phyloP scores from a whole-genome alignment of 2,329 filamentous ascomycete species.

The Beauveria scarabaeidicola region DNA sequence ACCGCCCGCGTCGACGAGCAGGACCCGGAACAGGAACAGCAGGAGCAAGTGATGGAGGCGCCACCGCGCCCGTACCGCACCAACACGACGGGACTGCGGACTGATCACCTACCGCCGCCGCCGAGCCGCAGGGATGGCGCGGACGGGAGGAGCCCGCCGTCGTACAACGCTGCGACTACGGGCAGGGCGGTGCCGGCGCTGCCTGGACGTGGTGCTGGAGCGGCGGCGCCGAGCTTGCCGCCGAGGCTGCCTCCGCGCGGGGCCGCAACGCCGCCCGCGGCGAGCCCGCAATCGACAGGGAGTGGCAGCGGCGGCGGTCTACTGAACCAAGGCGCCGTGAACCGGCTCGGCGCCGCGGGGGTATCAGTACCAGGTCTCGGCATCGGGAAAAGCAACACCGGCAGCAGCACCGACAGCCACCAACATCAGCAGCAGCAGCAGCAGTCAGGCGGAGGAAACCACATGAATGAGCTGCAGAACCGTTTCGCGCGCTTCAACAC shows the following conservation, averaged over 20 bases:
- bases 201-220: slow-evolving; percentile 10
- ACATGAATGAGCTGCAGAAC: slow-evolving; percentile 59
- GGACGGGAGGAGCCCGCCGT: slow-evolving; percentile 23
- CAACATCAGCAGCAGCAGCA: slow-evolving; percentile 14
- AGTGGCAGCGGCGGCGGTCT: slow-evolving; percentile 19
- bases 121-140: slow-evolving; percentile 46
- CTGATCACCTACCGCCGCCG: slow-evolving; percentile 61
- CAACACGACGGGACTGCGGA: slow-evolving; percentile 64
- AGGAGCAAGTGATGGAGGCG: slow-evolving; percentile 10
- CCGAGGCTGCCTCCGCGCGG: slow-evolving; percentile 51
- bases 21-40: neutral
- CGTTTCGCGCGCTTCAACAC: slow-evolving; percentile 51
- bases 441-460: slow-evolving; percentile 23
- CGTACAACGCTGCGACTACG: slow-evolving; percentile 23
- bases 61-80: slow-evolving; percentile 52
- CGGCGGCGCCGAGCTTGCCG: slow-evolving; percentile 58
- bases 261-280: slow-evolving; percentile 10
- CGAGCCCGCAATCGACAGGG: slow-evolving; percentile 21
- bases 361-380: slow-evolving; percentile 71
- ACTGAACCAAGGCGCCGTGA: slow-evolving; percentile 50
- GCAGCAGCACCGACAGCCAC: slow-evolving; percentile 17
- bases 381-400: slow-evolving; percentile 44
- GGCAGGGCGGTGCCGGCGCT: slow-evolving; percentile 6
- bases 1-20: neutral
- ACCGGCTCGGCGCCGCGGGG: slow-evolving; percentile 62